A percentile compares a stretch with the other conserved stretches of the same genome.
phyloP scores from a whole-genome alignment of 805 yeast species.

The Suhomyces faveliae region DNA sequence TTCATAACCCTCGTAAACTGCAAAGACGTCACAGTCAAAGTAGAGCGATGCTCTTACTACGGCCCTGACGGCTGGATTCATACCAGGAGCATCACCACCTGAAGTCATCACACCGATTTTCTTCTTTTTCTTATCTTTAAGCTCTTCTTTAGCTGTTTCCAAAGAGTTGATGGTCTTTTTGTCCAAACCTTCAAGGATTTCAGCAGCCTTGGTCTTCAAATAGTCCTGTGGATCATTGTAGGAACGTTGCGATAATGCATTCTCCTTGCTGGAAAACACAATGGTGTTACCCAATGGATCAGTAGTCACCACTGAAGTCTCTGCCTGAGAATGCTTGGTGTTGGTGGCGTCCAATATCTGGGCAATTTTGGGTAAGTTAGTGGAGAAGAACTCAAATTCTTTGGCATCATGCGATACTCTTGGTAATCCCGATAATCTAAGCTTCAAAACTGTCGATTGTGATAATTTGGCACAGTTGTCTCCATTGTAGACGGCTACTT shows the following conservation, averaged over 20 bases:
- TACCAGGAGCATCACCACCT: conserved; percentile 82
- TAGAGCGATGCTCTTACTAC: conserved; percentile 67
- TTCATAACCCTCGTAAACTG: conserved; percentile 71
- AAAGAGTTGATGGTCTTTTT: not conserved
- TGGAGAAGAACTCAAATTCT: conserved; percentile 31
- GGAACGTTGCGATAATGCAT: conserved; percentile 17
- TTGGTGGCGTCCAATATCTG: conserved; percentile 16
- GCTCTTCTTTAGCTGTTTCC: not conserved
- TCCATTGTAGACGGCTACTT: conserved; percentile 36
- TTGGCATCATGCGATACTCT: conserved; percentile 4
- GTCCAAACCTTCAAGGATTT: conserved; percentile 18
- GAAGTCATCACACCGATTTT: conserved; percentile 76
- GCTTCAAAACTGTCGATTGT: conserved; percentile 32
- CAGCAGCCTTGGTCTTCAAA: conserved; percentile 23
- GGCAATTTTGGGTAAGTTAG: conserved; percentile 24
- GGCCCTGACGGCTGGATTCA: conserved; percentile 75
- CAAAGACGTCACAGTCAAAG: conserved; percentile 64
- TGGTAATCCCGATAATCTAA: conserved; percentile 28
- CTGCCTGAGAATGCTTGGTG: conserved; percentile 2
- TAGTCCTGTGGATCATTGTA: conserved; percentile 28
- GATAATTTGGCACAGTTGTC: conserved; percentile 30
- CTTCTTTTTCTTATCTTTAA: conserved; percentile 26
- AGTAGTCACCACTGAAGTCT: not conserved
- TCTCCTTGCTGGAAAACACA: conserved; percentile 23
- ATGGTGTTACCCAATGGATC: conserved; percentile 41